Conservation (phyloP, 495 filamentous ascomycete species). For the Daldinia caldariorum region DNA sequence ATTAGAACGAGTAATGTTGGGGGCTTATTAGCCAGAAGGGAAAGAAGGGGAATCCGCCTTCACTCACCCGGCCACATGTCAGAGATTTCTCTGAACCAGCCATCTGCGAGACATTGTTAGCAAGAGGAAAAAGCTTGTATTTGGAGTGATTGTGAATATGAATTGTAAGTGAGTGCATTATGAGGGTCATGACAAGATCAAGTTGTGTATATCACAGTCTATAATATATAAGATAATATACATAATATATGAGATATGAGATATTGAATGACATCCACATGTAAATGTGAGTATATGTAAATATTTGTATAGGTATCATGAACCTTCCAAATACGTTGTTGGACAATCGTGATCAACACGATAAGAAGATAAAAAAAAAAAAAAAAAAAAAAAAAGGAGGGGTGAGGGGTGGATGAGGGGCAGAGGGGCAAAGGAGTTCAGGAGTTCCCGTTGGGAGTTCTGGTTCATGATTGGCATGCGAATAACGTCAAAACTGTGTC, state of each 20-base stretch:
- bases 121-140: background rate
- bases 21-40: background rate
- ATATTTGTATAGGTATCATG: background rate
- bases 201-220: background rate
- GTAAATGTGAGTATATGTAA: background rate
- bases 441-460: too few relatives aligned
- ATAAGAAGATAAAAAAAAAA: background rate
- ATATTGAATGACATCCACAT: background rate
- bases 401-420: slow-evolving; percentile 9
- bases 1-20: slow-evolving; percentile 23
- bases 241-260: background rate
- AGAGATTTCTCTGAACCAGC: slow-evolving; percentile 98
- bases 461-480: background rate
- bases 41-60: background rate
- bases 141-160: background rate
- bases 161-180: background rate
- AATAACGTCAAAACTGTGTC: slow-evolving; percentile 15
- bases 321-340: slow-evolving; percentile 4
- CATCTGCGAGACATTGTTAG: slow-evolving; percentile 69
- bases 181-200: background rate
- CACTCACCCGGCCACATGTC: slow-evolving; percentile 89
- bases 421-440: too few relatives aligned
- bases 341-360: background rate
- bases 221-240: slow-evolving; percentile 6
- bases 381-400: background rate